A percentile compares a stretch with the other conserved stretches of the same genome.
Conservation (phyloP, 1,284 basidiomycete species). For the Farysia itapuensis region DNA sequence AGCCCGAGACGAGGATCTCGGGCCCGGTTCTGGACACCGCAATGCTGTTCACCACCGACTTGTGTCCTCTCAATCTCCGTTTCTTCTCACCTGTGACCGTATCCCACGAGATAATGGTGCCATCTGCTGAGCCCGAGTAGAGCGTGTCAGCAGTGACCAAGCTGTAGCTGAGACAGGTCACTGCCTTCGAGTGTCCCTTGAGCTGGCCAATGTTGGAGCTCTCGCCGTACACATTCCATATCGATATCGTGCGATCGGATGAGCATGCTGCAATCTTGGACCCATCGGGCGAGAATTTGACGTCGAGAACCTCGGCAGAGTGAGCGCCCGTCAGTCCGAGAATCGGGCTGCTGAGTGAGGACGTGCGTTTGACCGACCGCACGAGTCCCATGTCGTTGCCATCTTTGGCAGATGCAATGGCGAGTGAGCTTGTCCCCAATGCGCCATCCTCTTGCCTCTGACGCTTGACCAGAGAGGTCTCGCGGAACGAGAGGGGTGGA, state of each 20-base stretch:
- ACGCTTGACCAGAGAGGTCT: constrained; percentile 45
- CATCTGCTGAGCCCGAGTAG: constrained; percentile 57
- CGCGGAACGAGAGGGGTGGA: constrained; percentile 29
- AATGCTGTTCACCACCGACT: constrained; percentile 54
- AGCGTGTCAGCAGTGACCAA: constrained; percentile 27
- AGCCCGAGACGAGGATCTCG: constrained; percentile 46
- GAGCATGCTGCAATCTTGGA: constrained; percentile 48
- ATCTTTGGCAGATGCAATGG: constrained; percentile 40
- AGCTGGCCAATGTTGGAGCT: constrained; percentile 54
- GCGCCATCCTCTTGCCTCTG: constrained; percentile 36
- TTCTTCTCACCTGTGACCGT: constrained; percentile 43
- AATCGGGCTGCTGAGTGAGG: constrained; percentile 44
- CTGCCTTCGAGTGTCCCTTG: constrained; percentile 51
- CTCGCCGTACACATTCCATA: constrained; percentile 56
- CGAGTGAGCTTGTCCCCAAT: constrained; percentile 10
- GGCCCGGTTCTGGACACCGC: constrained; percentile 39
- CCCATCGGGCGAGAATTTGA: constrained; percentile 52
- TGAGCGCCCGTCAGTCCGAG: constrained; percentile 52
- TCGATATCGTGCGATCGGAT: constrained; percentile 51
- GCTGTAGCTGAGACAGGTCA: constrained; percentile 51
- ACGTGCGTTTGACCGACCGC: constrained; percentile 45
- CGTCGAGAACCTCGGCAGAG: constrained; percentile 50
- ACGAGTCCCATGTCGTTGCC: constrained; percentile 46
- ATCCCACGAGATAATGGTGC: constrained; percentile 54
- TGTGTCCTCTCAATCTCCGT: constrained; percentile 52